phyloP scores from a whole-genome alignment of 2,329 filamentous ascomycete species.

The Hypoxylon sp. region DNA sequence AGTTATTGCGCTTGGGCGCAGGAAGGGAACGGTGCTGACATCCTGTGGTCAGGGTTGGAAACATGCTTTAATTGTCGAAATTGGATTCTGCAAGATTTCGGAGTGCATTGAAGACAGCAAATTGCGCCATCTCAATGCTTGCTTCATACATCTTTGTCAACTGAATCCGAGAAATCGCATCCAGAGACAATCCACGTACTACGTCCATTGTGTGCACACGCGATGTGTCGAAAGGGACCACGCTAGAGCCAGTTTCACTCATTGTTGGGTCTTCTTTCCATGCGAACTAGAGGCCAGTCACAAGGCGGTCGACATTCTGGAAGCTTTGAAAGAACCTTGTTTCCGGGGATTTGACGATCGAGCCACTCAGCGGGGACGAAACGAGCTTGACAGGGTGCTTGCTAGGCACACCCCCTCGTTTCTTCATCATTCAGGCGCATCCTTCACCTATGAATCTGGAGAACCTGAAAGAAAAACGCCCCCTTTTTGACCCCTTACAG shows the following conservation, averaged over 20 bases:
- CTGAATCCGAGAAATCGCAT: conserved; percentile 24
- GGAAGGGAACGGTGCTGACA: conserved; percentile 1
- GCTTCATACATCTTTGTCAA: conserved; percentile 27
- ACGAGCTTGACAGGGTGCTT: conserved; percentile 20
- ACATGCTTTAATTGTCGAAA: conserved; percentile 36
- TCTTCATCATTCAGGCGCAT: conserved; percentile 17
- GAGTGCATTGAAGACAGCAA: conserved; percentile 44
- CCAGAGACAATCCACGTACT: conserved; percentile 19
- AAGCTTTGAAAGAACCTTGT: conserved; percentile 41
- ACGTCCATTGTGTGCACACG: conserved; percentile 9
- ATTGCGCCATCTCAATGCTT: conserved; percentile 42
- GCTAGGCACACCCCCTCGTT: conserved; percentile 25
- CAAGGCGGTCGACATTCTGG: conserved; percentile 35
- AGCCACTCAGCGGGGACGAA: conserved; percentile 34
- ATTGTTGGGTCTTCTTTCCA: conserved; percentile 24
- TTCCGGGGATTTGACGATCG: conserved; percentile 37
- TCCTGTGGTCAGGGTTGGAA: conserved; percentile 17
- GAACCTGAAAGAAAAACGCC: conserved; percentile 26
- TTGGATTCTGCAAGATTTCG: conserved; percentile 33
- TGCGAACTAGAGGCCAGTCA: conserved; percentile 23
- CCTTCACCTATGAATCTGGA: conserved; percentile 26
- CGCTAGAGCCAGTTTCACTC: conserved; percentile 13
- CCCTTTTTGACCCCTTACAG: conserved; percentile 34
- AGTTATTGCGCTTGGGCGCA: conserved; percentile 18
- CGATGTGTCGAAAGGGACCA: conserved; percentile 13